These are phyloP conservation scores for Pistacia vera DNA, from an alignment of 345 rosid species.

Conservation along the genomic window DNA sequence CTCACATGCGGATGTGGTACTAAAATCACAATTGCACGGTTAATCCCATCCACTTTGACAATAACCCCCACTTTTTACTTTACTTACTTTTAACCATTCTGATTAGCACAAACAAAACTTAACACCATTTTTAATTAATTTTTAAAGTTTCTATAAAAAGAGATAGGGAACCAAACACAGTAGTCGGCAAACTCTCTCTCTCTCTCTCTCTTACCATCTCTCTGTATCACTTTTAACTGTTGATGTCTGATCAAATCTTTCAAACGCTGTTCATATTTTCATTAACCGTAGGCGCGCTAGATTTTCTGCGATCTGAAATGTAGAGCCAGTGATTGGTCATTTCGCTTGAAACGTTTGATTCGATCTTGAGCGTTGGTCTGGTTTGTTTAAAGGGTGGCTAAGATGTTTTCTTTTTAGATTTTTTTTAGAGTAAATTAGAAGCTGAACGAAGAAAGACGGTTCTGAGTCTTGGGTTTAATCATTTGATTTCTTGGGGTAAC, in stretches of 20 bases:
- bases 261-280: conserved; percentile 9
- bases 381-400: neutral
- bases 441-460: conserved; percentile 15
- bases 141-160: conserved; percentile 21
- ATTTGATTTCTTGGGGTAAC: conserved; percentile 52
- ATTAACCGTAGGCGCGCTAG: neutral
- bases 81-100: neutral
- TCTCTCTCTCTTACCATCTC: neutral
- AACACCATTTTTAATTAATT: neutral
- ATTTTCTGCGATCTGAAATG: conserved; percentile 12
- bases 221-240: neutral
- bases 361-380: conserved; percentile 29
- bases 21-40: conserved; percentile 22
- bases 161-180: neutral
- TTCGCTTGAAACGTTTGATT: conserved; percentile 18
- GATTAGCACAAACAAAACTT: conserved; percentile 15
- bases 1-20: neutral
- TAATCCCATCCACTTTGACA: neutral
- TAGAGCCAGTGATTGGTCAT: conserved; percentile 15
- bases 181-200: neutral
- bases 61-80: neutral
- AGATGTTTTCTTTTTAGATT: neutral
- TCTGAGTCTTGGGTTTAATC: conserved; percentile 43
- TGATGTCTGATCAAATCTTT: conserved; percentile 13
- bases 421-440: neutral